Evolutionary conservation across 1,139 yeast species (phyloP).

Genomic region (Taphrina sp.): DNA sequence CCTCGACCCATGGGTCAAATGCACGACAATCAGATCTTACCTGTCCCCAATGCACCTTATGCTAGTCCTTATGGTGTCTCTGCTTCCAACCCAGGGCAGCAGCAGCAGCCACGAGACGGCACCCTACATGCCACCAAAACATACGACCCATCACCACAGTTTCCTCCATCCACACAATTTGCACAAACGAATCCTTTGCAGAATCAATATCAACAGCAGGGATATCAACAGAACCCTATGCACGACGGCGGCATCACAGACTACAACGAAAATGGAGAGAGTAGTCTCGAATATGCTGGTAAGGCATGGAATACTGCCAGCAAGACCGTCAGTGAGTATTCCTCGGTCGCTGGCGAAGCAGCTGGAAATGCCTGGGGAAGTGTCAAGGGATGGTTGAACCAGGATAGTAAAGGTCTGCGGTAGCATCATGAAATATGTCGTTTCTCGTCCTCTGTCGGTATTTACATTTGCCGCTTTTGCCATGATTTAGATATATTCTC

Average conservation of each 20-base stretch:
- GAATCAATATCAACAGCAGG: conserved; percentile 4
- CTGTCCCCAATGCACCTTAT: neutral
- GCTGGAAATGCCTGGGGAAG: conserved; percentile 20
- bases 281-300: conserved; percentile 2
- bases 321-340: conserved; percentile 8
- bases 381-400: conserved; percentile 17
- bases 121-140: neutral
- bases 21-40: neutral
- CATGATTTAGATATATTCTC: no score
- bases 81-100: neutral
- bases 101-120: neutral
- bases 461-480: no score
- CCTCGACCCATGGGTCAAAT: no score
- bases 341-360: conserved; percentile 5
- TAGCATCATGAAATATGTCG: no score
- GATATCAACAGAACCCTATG: conserved; percentile 21
- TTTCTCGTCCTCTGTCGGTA: no score
- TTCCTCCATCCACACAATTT: neutral
- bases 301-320: conserved; percentile 9
- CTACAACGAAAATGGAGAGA: conserved; percentile 7
- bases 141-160: no score
- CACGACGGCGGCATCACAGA: conserved; percentile 25
- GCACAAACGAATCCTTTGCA: neutral
- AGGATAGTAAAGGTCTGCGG: conserved; percentile 12
- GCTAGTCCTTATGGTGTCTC: neutral